A percentile compares a stretch with the other conserved stretches of the same genome.
These are phyloP conservation scores for Vaccinium myrtillus DNA, from an alignment of 148 eudicot species.

Conservation along the genomic window DNA sequence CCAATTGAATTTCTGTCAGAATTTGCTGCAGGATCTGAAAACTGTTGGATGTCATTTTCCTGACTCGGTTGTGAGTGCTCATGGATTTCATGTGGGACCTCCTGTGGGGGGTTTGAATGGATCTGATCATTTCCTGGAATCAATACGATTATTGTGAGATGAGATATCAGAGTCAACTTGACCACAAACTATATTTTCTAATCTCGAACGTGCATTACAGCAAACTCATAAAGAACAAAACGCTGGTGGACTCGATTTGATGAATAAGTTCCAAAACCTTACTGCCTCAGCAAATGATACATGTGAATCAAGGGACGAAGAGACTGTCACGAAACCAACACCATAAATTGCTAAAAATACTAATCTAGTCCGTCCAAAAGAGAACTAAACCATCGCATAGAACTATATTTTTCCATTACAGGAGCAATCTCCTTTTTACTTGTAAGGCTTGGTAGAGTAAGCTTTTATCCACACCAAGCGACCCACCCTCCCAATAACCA, in stretches of 20 bases:
- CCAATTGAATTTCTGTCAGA: constrained; percentile 32
- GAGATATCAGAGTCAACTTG: constrained; percentile 51
- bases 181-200: constrained; percentile 63
- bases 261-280: not conserved
- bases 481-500: not conserved
- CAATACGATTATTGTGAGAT: constrained; percentile 35
- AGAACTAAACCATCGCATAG: not conserved
- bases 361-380: not conserved
- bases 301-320: not conserved
- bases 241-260: not conserved
- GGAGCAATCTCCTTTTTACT: not conserved
- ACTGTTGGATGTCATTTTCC: constrained; percentile 39
- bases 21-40: constrained; percentile 40
- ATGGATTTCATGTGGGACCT: constrained; percentile 42
- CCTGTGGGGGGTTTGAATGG: constrained; percentile 35
- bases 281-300: not conserved
- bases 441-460: not conserved
- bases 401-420: not conserved
- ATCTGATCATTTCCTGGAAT: constrained; percentile 48
- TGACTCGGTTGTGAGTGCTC: constrained; percentile 39
- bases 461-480: not conserved
- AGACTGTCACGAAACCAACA: not conserved
- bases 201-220: constrained; percentile 30
- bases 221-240: not conserved
- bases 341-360: constrained; percentile 7